Conservation (phyloP, 768 basidiomycete genomes). For the Phlegmacium glaucopus region DNA sequence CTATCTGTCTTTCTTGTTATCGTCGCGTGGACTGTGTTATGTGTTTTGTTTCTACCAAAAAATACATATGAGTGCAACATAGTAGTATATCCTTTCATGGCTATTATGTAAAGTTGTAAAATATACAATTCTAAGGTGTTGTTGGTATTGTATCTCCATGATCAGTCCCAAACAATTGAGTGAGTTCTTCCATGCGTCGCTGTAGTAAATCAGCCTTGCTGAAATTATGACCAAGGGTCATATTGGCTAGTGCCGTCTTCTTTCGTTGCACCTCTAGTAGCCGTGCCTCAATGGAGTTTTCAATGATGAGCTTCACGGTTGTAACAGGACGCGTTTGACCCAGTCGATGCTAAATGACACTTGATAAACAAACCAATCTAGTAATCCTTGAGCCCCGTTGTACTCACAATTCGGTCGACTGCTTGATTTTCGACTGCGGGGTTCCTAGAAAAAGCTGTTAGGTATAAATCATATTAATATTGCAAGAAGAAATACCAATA, state of each 20-base stretch:
- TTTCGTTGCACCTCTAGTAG: slow-evolving; percentile 92
- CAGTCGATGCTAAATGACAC: slow-evolving; percentile 73
- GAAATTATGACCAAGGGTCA: slow-evolving; percentile 85
- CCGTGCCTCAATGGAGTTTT: slow-evolving; percentile 89
- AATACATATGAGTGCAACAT: slow-evolving; percentile 9
- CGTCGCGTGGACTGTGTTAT: not conserved
- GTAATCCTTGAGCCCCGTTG: not conserved
- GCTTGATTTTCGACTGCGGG: slow-evolving; percentile 98
- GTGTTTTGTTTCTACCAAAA: too few species aligned
- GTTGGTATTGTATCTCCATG: slow-evolving; percentile 27
- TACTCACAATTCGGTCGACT: slow-evolving; percentile 90
- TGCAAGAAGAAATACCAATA: slow-evolving; percentile 61
- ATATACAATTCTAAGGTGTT: slow-evolving; percentile 19
- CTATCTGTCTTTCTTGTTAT: not conserved
- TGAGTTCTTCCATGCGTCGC: slow-evolving; percentile 85
- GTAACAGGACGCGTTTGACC: slow-evolving; percentile 92
- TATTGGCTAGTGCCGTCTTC: slow-evolving; percentile 92
- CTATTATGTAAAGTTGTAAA: slow-evolving; percentile 15
- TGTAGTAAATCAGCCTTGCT: slow-evolving; percentile 86
- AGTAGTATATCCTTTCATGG: slow-evolving; percentile 7
- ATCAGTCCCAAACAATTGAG: slow-evolving; percentile 62
- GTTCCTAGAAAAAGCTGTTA: slow-evolving; percentile 54
- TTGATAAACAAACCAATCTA: not conserved
- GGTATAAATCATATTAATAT: slow-evolving; percentile 6
- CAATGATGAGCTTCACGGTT: slow-evolving; percentile 91